These are phyloP conservation scores for Nepenthes alata DNA, from an alignment of 179 eudicot species.

Conservation along the genomic window DNA sequence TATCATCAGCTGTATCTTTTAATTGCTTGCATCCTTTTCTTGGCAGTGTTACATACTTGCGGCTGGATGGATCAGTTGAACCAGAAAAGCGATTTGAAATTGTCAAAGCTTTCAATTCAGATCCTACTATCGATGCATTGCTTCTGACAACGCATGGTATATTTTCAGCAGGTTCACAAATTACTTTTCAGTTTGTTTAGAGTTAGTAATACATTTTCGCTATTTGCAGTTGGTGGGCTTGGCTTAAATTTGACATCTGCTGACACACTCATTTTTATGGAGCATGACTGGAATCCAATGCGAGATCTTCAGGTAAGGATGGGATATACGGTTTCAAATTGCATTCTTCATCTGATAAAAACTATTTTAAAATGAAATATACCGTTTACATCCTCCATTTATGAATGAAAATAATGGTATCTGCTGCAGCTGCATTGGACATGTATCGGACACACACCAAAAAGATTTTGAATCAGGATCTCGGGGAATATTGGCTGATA, in stretches of 20 bases:
- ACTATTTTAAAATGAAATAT: neutral
- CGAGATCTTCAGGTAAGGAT: conserved; percentile 73
- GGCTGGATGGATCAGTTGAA: conserved; percentile 92
- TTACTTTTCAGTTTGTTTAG: neutral
- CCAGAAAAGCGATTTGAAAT: conserved; percentile 90
- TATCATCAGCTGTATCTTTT: too few species aligned
- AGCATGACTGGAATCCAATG: conserved; percentile 99
- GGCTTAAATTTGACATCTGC: conserved; percentile 96
- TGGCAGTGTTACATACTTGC: conserved; percentile 67
- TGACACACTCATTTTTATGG: conserved; percentile 95
- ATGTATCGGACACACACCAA: too few species aligned
- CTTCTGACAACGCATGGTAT: conserved; percentile 88
- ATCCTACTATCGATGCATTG: conserved; percentile 91
- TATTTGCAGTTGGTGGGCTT: conserved; percentile 74
- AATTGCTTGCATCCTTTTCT: too few species aligned
- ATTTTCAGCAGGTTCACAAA: neutral
- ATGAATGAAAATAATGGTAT: too few species aligned
- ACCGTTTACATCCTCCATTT: neutral
- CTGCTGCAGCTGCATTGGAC: too few species aligned
- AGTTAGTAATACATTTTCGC: neutral
- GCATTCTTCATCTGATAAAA: neutral
- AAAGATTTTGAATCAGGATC: too few species aligned
- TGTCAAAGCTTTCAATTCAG: conserved; percentile 94
- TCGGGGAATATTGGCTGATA: too few species aligned
- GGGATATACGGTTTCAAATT: neutral